Base-by-base conservation (phyloP, 2,329 filamentous ascomycete species). In the Penicillium sp. region DNA sequence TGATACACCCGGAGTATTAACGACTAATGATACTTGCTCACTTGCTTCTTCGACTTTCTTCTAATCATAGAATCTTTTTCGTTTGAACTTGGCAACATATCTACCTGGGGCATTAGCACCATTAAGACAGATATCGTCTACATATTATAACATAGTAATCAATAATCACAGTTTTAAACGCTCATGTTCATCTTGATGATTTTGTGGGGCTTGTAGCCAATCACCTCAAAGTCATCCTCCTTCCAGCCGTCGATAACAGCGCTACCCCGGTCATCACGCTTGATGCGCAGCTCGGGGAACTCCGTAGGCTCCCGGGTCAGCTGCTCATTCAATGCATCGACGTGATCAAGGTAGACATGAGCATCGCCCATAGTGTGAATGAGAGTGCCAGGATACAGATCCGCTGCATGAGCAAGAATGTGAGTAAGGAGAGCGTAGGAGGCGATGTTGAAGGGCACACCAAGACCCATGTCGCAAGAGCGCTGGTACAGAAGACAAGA, bases 171-270 rank as follows among this genome's bases (percentile, higher is more conserved):
- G 34, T 44, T 34, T 66, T 64, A 91, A 53, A 97, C 93, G 68
- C 90, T 95, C 94, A 99, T 99, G 78, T 97, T 96, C 94, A 99
- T 99, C 42, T 89, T 83, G 75, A 99, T 95, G 5, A 82, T 82
- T 77, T 92, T 93, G 72, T 96, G 90, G 51, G 94, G 93, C 45
- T 92, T 84, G 71, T 99, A 99, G 0, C 88, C 92, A 65, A 89
- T 81, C 6, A 99, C 83, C 53, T 88, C 85, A 70, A 99, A 93
- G 56, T 99, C 92, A 60, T 95, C 90, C 1, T 85, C 79, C 70
- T 84, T 86, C 91, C 94, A 97, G 1, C 90, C 90, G 70, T 99
- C 94, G 64, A 97, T 90, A 60, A 96, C 89, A 59, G 96, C 92
- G 65, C 83, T 88, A 1, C 88, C 86, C 0, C 85, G 83, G 55